phyloP scores from a whole-genome alignment of 1,139 yeast species.

The Wickerhamomyces sp. region DNA sequence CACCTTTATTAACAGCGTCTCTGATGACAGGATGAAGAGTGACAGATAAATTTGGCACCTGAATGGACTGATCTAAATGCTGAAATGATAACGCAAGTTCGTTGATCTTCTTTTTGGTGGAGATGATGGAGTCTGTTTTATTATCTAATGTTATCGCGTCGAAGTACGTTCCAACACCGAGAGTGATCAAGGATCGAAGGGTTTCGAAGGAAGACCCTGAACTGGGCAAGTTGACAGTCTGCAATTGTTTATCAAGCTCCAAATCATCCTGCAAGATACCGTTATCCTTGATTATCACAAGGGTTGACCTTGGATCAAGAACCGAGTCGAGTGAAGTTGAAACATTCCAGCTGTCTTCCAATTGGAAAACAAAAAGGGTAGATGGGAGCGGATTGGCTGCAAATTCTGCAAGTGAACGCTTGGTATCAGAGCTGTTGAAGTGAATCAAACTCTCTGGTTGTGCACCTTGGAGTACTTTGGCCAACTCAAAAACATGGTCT shows the following conservation, averaged over 20 bases:
- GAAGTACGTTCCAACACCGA: constrained; percentile 50
- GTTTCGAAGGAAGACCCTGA: constrained; percentile 38
- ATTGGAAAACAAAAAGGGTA: constrained; percentile 24
- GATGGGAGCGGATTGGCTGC: constrained; percentile 20
- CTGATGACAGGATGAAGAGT: constrained; percentile 51
- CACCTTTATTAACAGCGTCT: constrained; percentile 33
- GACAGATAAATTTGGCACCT: constrained; percentile 57
- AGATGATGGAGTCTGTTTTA: constrained; percentile 32
- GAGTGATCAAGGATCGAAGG: constrained; percentile 51
- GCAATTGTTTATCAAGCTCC: constrained; percentile 39
- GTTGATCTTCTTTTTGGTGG: constrained; percentile 57
- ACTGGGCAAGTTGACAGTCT: constrained; percentile 27
- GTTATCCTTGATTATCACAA: constrained; percentile 41
- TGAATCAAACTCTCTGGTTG: constrained; percentile 17
- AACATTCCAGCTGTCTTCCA: constrained; percentile 13
- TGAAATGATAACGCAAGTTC: constrained; percentile 67
- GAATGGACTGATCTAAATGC: constrained; percentile 63
- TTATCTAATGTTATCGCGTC: constrained; percentile 33
- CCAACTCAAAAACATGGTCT: constrained; percentile 22
- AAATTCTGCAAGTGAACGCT: constrained; percentile 16
- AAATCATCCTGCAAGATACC: constrained; percentile 27
- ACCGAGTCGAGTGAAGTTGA: constrained; percentile 7
- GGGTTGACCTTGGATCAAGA: constrained; percentile 12
- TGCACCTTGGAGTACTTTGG: constrained; percentile 25
- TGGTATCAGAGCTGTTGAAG: constrained; percentile 17